Evolutionary conservation across 2,329 filamentous ascomycete genomes (phyloP), one percentile per base, ranked within the genome.

Genomic region (Aulographum hederae): DNA sequence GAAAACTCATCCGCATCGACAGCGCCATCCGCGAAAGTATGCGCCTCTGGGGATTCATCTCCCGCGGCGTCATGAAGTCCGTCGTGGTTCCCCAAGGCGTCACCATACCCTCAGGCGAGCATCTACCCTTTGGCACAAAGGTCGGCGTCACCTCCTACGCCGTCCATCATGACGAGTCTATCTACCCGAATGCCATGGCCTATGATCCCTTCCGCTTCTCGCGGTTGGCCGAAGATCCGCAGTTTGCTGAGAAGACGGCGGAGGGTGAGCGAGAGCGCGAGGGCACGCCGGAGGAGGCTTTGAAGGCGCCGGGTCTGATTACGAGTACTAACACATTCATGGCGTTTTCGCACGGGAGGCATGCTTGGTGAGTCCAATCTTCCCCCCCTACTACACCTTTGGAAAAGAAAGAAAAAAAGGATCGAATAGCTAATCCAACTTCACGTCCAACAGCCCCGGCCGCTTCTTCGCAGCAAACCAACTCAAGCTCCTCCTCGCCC

Each of bases 401-500:
- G n/a, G n/a, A n/a, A n/a, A n/a, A 28, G 34, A n/a, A n/a, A n/a
- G n/a, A n/a, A n/a, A n/a, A n/a, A 10, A 13, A 25, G 13, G 10
- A 13, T 25, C 21, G 10, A 25, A 25, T 25, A 13, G 10, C 21
- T 13, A 13, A 25, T 25, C 13, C 21, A 25, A 25, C 21, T 25
- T 25, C 10, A 25, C 21, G 21, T 10, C 21, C 8, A 8, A 16
- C 11, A 29, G 27, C 18, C 57, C 55, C 0, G 58, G 58, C 1
- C 49, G 57, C 1, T 61, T 61, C 50, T 60, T 61, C 37, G 58
- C 58, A 6, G 46, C 46, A 16, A 52, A 58, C 37, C 54, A 61
- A 46, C 56, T 61, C 44, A 61, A 62, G 43, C 42, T 60, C 38
- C 51, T 61, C 13, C 38, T 62, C 11, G 51, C 54, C 2, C 43